Conservation (phyloP, 83 land plant species). For the Picea engelmannii region DNA sequence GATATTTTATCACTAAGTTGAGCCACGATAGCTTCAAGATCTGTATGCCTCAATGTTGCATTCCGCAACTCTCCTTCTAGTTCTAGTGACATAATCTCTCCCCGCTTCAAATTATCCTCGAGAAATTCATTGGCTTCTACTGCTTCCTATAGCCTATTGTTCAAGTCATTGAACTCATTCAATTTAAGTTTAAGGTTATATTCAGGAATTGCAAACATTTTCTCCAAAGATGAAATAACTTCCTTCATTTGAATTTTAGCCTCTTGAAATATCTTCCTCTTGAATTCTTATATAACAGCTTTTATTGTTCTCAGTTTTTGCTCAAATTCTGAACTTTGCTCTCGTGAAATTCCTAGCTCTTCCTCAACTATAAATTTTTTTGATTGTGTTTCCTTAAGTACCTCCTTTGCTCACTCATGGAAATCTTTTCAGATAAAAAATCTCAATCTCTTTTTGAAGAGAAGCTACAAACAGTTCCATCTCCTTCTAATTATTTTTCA, state of each 20-base stretch:
- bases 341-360: slow-evolving; percentile 37
- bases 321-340: slow-evolving; percentile 35
- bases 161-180: slow-evolving; percentile 37
- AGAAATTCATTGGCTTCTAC: neutral
- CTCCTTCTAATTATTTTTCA: neutral
- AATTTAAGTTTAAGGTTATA: slow-evolving; percentile 40
- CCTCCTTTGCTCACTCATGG: slow-evolving; percentile 45
- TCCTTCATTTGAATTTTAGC: slow-evolving; percentile 46
- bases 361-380: slow-evolving; percentile 29
- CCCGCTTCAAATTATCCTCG: slow-evolving; percentile 26
- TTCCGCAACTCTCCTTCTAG: slow-evolving; percentile 34
- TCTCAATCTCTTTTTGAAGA: slow-evolving; percentile 52
- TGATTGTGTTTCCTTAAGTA: slow-evolving; percentile 19
- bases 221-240: slow-evolving; percentile 35
- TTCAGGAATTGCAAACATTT: slow-evolving; percentile 21
- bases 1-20: too few relatives aligned
- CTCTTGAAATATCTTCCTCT: slow-evolving; percentile 23
- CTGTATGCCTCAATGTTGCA: neutral
- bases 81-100: slow-evolving; percentile 19
- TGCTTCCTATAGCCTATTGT: slow-evolving; percentile 23
- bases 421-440: slow-evolving; percentile 37
- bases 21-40: too few relatives aligned
- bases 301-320: slow-evolving; percentile 32
- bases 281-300: slow-evolving; percentile 29
- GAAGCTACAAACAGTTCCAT: slow-evolving; percentile 46